Base-by-base conservation (phyloP, 2,329 filamentous ascomycete species). In the Pseudofabraea citricarpa region DNA sequence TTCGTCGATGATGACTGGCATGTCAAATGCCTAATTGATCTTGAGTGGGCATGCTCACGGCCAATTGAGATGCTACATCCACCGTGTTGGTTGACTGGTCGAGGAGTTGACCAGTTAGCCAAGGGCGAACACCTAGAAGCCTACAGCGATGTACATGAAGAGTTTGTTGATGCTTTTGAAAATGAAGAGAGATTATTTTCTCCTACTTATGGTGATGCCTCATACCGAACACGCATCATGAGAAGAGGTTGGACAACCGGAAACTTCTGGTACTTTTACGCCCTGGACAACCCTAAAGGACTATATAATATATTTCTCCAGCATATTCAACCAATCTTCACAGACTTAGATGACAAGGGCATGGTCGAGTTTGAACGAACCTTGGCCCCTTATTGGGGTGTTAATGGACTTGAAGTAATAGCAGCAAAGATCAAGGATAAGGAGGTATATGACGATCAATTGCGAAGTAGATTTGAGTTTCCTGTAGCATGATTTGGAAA, bases 1-100 rank as follows among this genome's bases (percentile, higher is more conserved):
- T 59, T 66, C 40, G 61, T 66, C 4, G 62, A 67, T 43, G 40
- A 56, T 13, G 39, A 64, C 26, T 65, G 61, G 59, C 56, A 62
- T 37, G 50, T 66, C 26, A 60, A 51, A 23, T 48, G 41, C 33
- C 40, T 65, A 12, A 56, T 66, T 44, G 62, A 65, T 38, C 53
- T 64, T 4, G 62, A 67, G 46, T 66, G 57, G 57, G 54, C 57
- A 19, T 58, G 50, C 32, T 46, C 57, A 10, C 44, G 40, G 15
- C 57, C 60, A 12, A 27, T 57, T 9, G 60, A 65, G 41, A 60
- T 62, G 50, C 36, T 54, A n/a, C 41, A 45, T 10, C 50, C 55
- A 12, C 62, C 63, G 3, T 48, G 56, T 46, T 65, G 61, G 62
- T 44, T 66, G 22, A 58, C 53, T 33, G 36, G 43, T 33, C 36